Base-by-base conservation (phyloP, 179 eudicot genomes). In the Actinidia polygama region DNA sequence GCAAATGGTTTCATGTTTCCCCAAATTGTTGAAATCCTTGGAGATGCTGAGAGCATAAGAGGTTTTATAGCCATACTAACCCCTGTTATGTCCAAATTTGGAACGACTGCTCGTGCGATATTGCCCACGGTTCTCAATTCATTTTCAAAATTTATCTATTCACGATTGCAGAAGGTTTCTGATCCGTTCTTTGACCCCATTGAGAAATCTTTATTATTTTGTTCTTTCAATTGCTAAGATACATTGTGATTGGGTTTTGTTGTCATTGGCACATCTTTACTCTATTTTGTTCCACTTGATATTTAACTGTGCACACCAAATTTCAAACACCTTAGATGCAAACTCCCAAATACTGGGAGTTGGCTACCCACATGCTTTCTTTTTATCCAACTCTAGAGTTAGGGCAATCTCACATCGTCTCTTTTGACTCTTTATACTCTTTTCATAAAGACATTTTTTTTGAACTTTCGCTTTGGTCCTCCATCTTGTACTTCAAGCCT, bases 231-330 rank as follows among this genome's bases (percentile, higher is more conserved):
- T 58, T 47, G 49, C 49, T 77, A 6, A 46, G 50, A 18, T 53
- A 77, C 26, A 51, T 24, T 53, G n/a, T 23, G n/a, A 30, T 6
- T 44, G 46, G 0, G 5, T 62, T 23, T 46, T 78, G 71, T 63
- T 40, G 55, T 63, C 59, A 23, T 10, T 47, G 47, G 11, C 14
- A 46, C 23, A 46, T 63, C 21, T 62, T 21, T 7, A 62, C 81
- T 11, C 46, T 23, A 16, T 63, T 7, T 63, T 0, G 70, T 53
- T n/a, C 26, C 53, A 36, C 36, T 46, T 62, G 6, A 36, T 6
- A 77, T 59, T 77, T 69, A 78, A 78, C 19, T 10, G 40, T 69
- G 36, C 76, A 67, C n/a, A 66, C 40, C 53, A 53, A 68, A 10
- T 51, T 79, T 36, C 26, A 2, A 26, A 54, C 16, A 54, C 21